Conservation (phyloP, 2,329 filamentous ascomycete species). For the Colletotrichum sublineola region DNA sequence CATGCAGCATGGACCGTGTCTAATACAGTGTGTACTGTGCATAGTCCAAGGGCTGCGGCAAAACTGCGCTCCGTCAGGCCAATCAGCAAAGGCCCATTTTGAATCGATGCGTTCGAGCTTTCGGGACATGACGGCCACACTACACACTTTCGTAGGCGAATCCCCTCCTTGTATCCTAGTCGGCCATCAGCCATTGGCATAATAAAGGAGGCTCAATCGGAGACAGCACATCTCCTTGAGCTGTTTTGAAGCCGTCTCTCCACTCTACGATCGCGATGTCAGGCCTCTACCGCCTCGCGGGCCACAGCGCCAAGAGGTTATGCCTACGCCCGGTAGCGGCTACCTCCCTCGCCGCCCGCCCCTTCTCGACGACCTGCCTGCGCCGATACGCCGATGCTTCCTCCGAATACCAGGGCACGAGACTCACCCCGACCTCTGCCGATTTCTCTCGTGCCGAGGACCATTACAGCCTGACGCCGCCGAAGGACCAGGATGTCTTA, state of each 20-base stretch:
- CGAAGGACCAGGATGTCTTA: conserved; percentile 54
- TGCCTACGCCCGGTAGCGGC: conserved; percentile 63
- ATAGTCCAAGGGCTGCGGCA: conserved; percentile 10
- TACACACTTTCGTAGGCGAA: conserved; percentile 40
- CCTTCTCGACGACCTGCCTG: conserved; percentile 74
- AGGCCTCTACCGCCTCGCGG: conserved; percentile 79
- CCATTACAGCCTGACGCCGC: conserved; percentile 62
- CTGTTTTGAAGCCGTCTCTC: conserved; percentile 49
- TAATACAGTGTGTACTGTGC: conserved; percentile 27
- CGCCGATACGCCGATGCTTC: conserved; percentile 73
- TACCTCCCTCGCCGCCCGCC: conserved; percentile 60
- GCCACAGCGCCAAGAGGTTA: conserved; percentile 77
- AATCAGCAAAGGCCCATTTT: conserved; percentile 37
- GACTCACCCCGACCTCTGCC: conserved; percentile 74
- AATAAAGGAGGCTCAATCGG: conserved; percentile 44
- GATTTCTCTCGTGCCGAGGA: conserved; percentile 69
- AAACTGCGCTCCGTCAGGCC: conserved; percentile 31
- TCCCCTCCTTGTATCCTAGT: conserved; percentile 41
- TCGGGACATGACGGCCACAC: conserved; percentile 42
- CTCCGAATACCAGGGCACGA: conserved; percentile 66
- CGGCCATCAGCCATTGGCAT: conserved; percentile 42
- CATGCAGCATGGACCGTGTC: conserved; percentile 12
- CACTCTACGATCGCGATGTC: conserved; percentile 69
- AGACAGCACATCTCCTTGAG: conserved; percentile 43
- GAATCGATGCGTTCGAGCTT: conserved; percentile 39